A percentile compares a stretch with the other conserved stretches of the same genome.
Evolutionary conservation across 2,329 filamentous ascomycete species (phyloP).

Genomic region (Cercospora citrullina): DNA sequence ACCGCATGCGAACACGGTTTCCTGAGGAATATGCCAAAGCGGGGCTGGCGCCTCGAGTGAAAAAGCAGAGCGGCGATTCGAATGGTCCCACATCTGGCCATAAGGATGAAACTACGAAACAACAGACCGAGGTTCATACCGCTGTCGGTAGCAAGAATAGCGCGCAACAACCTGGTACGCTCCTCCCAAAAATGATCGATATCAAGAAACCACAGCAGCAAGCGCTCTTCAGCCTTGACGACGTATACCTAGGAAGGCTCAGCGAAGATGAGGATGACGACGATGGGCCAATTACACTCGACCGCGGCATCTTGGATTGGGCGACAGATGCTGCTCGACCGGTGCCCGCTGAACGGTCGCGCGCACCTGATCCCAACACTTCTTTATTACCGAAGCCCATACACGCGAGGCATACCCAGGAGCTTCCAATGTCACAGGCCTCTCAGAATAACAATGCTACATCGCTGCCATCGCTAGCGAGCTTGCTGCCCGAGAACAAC

Average conservation of each 20-base stretch:
- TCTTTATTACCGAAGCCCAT: slow-evolving; percentile 29
- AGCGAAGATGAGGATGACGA: slow-evolving; percentile 30
- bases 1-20: slow-evolving; percentile 61
- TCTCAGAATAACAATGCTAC: slow-evolving; percentile 10
- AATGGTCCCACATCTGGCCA: neutral
- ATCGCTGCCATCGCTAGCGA: slow-evolving; percentile 22
- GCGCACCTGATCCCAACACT: slow-evolving; percentile 31
- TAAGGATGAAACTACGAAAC: neutral
- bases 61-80: slow-evolving; percentile 20
- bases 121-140: neutral
- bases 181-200: neutral
- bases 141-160: neutral
- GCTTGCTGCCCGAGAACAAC: slow-evolving; percentile 17
- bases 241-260: slow-evolving; percentile 34
- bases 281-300: slow-evolving; percentile 36
- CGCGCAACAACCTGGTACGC: neutral
- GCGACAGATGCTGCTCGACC: slow-evolving; percentile 20
- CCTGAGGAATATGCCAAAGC: slow-evolving; percentile 57
- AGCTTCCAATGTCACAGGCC: slow-evolving; percentile 4
- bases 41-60: slow-evolving; percentile 45
- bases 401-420: slow-evolving; percentile 26
- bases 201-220: slow-evolving; percentile 16
- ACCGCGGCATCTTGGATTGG: slow-evolving; percentile 41
- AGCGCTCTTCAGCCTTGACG: slow-evolving; percentile 31
- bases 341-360: neutral